Conservation (phyloP, 2,329 filamentous ascomycete species). For the Purpureocillium takamizusanense region DNA sequence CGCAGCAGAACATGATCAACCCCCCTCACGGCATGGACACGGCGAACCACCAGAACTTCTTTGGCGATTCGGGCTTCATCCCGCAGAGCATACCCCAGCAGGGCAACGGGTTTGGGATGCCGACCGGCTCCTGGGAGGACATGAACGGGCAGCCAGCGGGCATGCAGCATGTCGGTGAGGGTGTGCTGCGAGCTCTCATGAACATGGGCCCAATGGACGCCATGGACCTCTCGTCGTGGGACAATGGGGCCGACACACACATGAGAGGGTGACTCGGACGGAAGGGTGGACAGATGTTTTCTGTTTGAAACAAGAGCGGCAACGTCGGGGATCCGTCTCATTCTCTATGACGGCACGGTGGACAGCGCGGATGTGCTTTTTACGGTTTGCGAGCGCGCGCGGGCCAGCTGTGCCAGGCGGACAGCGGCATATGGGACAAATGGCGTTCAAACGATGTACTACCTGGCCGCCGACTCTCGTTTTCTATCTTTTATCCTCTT, state of each 20-base stretch:
- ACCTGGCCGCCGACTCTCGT: too few species aligned
- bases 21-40: slow-evolving; percentile 25
- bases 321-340: too few species aligned
- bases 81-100: slow-evolving; percentile 8
- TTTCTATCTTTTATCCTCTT: too few species aligned
- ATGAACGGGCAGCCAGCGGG: slow-evolving; percentile 29
- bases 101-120: slow-evolving; percentile 28
- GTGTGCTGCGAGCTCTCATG: slow-evolving; percentile 48
- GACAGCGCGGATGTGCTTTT: too few species aligned
- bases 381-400: too few species aligned
- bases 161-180: slow-evolving; percentile 48
- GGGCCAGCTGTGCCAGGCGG: too few species aligned
- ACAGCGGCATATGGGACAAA: too few species aligned
- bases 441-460: too few species aligned
- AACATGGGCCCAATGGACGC: slow-evolving; percentile 51
- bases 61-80: slow-evolving; percentile 15
- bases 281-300: too few species aligned
- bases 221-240: slow-evolving; percentile 46
- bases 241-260: slow-evolving; percentile 21
- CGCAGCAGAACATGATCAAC: slow-evolving; percentile 30
- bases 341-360: too few species aligned
- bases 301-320: too few species aligned
- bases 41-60: slow-evolving; percentile 27
- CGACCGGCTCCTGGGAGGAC: slow-evolving; percentile 34
- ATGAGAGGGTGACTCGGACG: slow-evolving; percentile 2